Evolutionary conservation across 495 filamentous ascomycete genomes (phyloP).

Genomic region (Copromyces sp.): DNA sequence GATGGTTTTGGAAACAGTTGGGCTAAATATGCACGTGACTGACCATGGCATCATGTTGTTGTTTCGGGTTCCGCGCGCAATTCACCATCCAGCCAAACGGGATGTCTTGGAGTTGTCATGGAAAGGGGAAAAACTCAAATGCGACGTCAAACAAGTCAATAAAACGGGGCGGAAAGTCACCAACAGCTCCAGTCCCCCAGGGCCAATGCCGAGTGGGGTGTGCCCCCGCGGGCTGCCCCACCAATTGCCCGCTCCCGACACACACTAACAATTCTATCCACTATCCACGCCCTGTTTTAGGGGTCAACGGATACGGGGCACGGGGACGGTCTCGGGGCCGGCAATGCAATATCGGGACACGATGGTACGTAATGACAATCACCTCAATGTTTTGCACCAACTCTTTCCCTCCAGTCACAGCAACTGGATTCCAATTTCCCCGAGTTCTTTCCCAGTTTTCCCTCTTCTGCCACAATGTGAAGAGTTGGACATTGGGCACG

Average conservation of each 20-base stretch:
- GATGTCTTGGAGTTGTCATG: not conserved
- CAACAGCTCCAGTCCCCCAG: not conserved
- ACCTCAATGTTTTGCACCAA: not conserved
- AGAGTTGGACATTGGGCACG: not conserved
- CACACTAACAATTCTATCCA: not conserved
- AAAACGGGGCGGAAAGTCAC: not conserved
- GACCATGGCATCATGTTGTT: not conserved
- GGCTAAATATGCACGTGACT: not conserved
- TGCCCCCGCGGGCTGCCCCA: not conserved
- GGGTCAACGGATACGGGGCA: not conserved
- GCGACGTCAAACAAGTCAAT: not conserved
- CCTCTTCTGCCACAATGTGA: not conserved
- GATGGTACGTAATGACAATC: not conserved
- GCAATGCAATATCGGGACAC: not conserved
- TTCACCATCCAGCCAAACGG: not conserved
- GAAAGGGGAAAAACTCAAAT: not conserved
- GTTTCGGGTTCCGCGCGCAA: not conserved
- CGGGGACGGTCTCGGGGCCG: not conserved
- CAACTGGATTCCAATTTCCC: not conserved
- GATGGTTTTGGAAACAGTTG: not conserved
- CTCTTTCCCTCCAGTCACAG: not conserved
- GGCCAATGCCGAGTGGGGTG: not conserved
- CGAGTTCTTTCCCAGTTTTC: not conserved
- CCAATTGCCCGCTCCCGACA: not conserved
- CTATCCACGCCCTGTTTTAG: not conserved